A percentile compares a stretch with the other conserved stretches of the same genome.
Conservation (phyloP, 805 yeast genomes). For the Blastobotrys robertii region DNA sequence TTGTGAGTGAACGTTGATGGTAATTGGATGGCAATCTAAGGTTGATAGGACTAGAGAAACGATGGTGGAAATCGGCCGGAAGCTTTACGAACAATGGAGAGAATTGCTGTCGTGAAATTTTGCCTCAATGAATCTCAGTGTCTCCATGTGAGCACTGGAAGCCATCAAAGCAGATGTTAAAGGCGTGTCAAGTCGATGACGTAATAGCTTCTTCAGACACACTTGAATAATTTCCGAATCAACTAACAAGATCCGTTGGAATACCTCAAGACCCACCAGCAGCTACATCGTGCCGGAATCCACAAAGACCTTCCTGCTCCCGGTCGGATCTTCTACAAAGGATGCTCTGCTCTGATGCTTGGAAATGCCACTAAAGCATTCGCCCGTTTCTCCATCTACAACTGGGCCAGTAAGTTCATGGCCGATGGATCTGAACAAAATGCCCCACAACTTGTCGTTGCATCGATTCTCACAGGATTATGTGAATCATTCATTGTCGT, state of each 20-base stretch:
- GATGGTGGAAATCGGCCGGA: no score
- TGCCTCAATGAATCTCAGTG: no score
- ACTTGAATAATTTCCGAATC: no score
- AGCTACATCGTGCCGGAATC: slow-evolving; percentile 22
- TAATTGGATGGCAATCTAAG: no score
- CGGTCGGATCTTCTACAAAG: slow-evolving; percentile 27
- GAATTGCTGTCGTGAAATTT: no score
- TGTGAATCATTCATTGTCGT: slow-evolving; percentile 67
- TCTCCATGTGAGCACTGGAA: no score
- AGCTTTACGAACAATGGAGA: no score
- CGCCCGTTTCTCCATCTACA: slow-evolving; percentile 65
- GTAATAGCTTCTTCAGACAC: background rate
- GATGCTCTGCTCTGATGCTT: slow-evolving; percentile 64
- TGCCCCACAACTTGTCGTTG: slow-evolving; percentile 74
- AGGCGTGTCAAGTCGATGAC: background rate
- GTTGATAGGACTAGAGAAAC: no score
- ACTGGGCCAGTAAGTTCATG: slow-evolving; percentile 62
- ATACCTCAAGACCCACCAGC: slow-evolving; percentile 29
- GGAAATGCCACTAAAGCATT: slow-evolving; percentile 70
- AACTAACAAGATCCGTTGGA: slow-evolving; percentile 32
- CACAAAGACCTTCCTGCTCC: slow-evolving; percentile 13
- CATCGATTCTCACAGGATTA: slow-evolving; percentile 76
- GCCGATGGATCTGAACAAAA: slow-evolving; percentile 49
- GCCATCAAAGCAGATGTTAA: no score
- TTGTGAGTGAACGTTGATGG: slow-evolving; percentile 19